A percentile compares a stretch with the other conserved stretches of the same genome.
These are phyloP conservation scores for Neurospora africana DNA, from an alignment of 495 filamentous ascomycete genomes.

Conservation along the genomic window DNA sequence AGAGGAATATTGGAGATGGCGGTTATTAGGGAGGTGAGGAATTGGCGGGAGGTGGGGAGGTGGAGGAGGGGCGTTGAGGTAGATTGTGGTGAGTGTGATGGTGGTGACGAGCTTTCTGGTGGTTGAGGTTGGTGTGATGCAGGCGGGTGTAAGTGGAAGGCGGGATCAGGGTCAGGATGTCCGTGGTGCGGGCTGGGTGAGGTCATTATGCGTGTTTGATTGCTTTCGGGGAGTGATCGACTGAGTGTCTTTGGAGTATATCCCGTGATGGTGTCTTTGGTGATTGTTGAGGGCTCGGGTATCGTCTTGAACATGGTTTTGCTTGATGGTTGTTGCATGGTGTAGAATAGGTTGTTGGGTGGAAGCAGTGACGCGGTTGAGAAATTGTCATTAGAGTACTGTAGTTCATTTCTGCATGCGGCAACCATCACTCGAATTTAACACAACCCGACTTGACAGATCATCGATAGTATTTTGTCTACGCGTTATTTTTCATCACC, in stretches of 20 bases:
- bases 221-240: not conserved
- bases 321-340: not conserved
- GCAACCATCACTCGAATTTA: not conserved
- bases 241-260: not conserved
- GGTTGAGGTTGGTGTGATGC: not conserved
- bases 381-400: not conserved
- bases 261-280: not conserved
- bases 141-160: not conserved
- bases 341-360: not conserved
- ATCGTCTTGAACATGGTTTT: not conserved
- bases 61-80: not conserved
- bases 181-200: not conserved
- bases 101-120: not conserved
- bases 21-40: constrained; percentile 37
- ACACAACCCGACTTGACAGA: not conserved
- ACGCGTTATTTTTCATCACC: not conserved
- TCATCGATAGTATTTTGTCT: not conserved
- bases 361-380: not conserved
- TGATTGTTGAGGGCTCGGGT: not conserved
- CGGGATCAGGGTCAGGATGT: not conserved
- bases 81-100: constrained; percentile 1
- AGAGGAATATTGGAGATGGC: constrained; percentile 30
- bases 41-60: constrained; percentile 28
- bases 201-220: not conserved
- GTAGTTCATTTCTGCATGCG: not conserved